Conservation (phyloP, 805 yeast species). For the Barnettozyma populi region DNA sequence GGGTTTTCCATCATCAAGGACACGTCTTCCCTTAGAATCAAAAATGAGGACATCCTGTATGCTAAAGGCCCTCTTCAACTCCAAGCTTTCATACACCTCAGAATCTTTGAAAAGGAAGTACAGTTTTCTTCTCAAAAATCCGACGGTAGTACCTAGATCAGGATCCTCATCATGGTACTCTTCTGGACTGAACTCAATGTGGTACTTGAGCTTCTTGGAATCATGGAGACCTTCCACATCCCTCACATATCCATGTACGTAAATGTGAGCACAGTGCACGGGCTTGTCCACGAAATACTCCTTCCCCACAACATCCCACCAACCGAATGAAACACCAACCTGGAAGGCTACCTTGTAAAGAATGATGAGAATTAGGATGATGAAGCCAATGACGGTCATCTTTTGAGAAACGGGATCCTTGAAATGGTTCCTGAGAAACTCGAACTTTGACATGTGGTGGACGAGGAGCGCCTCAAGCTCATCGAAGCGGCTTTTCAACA, state of each 20-base stretch:
- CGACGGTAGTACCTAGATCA: slow-evolving; percentile 65
- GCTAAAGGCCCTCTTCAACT: slow-evolving; percentile 12
- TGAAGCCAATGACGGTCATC: slow-evolving; percentile 22
- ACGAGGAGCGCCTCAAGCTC: background rate
- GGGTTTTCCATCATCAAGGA: slow-evolving; percentile 38
- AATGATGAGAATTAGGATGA: slow-evolving; percentile 18
- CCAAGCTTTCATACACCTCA: slow-evolving; percentile 25
- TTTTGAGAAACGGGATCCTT: slow-evolving; percentile 18
- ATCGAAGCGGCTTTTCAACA: background rate
- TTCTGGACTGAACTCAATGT: slow-evolving; percentile 77
- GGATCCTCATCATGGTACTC: slow-evolving; percentile 58
- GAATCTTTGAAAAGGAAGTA: slow-evolving; percentile 49
- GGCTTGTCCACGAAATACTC: slow-evolving; percentile 69
- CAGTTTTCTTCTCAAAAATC: slow-evolving; percentile 52
- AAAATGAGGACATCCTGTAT: slow-evolving; percentile 33
- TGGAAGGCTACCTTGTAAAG: slow-evolving; percentile 37
- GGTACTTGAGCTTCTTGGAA: slow-evolving; percentile 41
- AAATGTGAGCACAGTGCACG: slow-evolving; percentile 72
- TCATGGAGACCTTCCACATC: slow-evolving; percentile 11
- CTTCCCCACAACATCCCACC: slow-evolving; percentile 49
- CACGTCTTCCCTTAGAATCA: slow-evolving; percentile 27
- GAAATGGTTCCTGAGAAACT: slow-evolving; percentile 20
- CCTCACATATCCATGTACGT: slow-evolving; percentile 44
- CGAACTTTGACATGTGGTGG: background rate
- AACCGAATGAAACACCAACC: slow-evolving; percentile 35